Conservation (phyloP, 805 yeast species). For the Cyberlindnera saturnus region DNA sequence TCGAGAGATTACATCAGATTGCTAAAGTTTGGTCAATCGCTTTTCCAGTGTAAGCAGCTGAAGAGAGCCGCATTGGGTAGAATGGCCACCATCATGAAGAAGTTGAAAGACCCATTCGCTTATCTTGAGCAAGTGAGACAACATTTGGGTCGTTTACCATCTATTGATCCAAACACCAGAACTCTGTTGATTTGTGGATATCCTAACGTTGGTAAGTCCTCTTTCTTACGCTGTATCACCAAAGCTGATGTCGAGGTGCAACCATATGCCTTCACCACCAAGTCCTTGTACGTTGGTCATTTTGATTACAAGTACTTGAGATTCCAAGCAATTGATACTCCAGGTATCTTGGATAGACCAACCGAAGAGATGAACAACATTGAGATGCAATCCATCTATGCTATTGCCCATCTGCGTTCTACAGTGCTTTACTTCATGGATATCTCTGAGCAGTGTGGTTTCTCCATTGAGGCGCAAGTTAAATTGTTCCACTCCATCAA, state of each 20-base stretch:
- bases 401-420: conserved; percentile 96
- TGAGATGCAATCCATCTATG: conserved; percentile 98
- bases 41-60: conserved; percentile 97
- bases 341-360: conserved; percentile 97
- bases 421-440: conserved; percentile 98
- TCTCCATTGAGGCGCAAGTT: conserved; percentile 94
- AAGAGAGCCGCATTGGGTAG: conserved; percentile 99
- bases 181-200: conserved; percentile 96
- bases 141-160: conserved; percentile 96
- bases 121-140: conserved; percentile 98
- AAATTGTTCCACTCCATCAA: conserved; percentile 94
- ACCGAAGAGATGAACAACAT: conserved; percentile 99
- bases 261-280: conserved; percentile 98
- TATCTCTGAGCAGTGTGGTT: conserved; percentile 98
- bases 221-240: conserved; percentile 87
- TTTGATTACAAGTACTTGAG: conserved; percentile 96
- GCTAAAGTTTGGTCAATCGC: conserved; percentile 93
- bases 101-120: conserved; percentile 86
- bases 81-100: conserved; percentile 97
- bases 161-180: conserved; percentile 98
- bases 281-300: conserved; percentile 95
- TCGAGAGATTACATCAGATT: conserved; percentile 92
- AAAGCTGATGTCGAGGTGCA: conserved; percentile 99
- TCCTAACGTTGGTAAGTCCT: conserved; percentile 98
- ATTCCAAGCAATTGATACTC: conserved; percentile 98